Evolutionary conservation across 345 rosid species (phyloP).

Genomic region (Melaleuca alternifolia): DNA sequence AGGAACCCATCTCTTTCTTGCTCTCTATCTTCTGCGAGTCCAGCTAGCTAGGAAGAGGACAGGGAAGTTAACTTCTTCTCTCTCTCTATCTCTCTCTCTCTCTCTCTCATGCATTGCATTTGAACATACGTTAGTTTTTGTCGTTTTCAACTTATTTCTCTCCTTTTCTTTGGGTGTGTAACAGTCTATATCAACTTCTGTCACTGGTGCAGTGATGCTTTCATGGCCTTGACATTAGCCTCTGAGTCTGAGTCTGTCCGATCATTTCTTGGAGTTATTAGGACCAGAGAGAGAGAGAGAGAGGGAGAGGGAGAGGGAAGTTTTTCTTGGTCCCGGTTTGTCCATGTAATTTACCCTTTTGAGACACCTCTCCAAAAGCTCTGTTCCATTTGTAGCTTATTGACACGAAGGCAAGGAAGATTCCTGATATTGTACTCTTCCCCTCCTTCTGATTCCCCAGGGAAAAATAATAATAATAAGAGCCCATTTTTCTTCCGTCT

Average conservation of each 20-base stretch:
- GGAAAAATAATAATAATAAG: neutral
- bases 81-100: too few relatives aligned
- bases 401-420: slow-evolving; percentile 14
- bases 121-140: neutral
- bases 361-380: neutral
- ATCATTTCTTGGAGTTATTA: neutral
- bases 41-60: neutral
- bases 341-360: neutral
- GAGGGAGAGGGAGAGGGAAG: neutral
- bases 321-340: neutral
- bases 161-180: neutral
- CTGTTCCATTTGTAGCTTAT: neutral
- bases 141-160: neutral
- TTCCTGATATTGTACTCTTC: slow-evolving; percentile 39
- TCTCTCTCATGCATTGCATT: neutral
- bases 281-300: neutral
- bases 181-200: neutral
- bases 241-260: neutral
- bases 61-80: neutral
- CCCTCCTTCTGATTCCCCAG: slow-evolving; percentile 16
- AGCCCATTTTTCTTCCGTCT: neutral
- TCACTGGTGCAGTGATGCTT: neutral
- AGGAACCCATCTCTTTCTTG: neutral
- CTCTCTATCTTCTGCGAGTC: neutral
- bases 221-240: neutral